Conservation (phyloP, 345 rosid genomes). For the Eucalyptus regnans region DNA sequence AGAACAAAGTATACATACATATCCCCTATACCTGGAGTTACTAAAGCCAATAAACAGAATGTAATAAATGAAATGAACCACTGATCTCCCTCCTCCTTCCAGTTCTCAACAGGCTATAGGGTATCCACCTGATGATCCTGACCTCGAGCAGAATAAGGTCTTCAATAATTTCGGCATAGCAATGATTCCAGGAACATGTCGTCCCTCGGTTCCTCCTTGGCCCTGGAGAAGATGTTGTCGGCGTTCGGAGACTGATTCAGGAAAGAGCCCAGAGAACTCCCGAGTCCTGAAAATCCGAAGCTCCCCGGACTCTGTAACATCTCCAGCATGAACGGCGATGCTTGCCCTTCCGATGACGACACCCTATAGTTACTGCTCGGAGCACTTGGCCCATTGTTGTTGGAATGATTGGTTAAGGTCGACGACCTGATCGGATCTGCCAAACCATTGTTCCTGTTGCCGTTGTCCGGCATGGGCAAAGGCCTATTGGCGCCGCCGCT, state of each 20-base stretch:
- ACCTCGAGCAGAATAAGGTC: neutral
- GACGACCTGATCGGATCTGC: neutral
- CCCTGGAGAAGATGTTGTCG: constrained; percentile 9
- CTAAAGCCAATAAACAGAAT: constrained; percentile 16
- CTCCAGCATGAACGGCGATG: constrained; percentile 25
- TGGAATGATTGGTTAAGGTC: neutral
- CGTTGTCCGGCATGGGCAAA: constrained; percentile 7
- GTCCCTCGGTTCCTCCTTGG: constrained; percentile 57
- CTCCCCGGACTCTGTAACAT: constrained; percentile 26
- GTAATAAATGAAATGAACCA: constrained; percentile 3
- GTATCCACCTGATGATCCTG: neutral
- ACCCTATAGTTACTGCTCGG: neutral
- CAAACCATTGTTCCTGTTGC: neutral
- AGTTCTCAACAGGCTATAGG: neutral
- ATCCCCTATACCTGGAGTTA: neutral
- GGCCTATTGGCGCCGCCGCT: constrained; percentile 30
- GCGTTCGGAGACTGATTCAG: constrained; percentile 10
- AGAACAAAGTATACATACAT: neutral
- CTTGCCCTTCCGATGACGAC: constrained; percentile 10
- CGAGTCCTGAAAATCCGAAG: constrained; percentile 23
- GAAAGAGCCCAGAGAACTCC: constrained; percentile 25
- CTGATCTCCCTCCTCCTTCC: neutral
- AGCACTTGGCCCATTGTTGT: neutral
- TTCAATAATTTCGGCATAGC: constrained; percentile 9
- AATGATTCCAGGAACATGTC: constrained; percentile 39